A percentile compares a stretch with the other conserved stretches of the same genome.
Conservation (phyloP, 495 filamentous ascomycete species). For the Podospora tetraspora region DNA sequence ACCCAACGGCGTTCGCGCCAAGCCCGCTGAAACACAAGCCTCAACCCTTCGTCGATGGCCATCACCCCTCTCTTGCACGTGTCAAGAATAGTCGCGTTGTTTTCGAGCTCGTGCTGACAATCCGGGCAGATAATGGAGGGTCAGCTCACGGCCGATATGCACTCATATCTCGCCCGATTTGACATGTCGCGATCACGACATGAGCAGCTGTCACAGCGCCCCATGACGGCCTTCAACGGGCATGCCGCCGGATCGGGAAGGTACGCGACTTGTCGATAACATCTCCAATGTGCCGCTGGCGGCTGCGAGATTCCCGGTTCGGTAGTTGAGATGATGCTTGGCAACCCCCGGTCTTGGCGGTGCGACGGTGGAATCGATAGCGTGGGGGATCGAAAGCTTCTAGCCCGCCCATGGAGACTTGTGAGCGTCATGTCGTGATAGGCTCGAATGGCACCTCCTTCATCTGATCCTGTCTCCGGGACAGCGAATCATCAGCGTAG, state of each 20-base stretch:
- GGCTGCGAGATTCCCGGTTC: background rate
- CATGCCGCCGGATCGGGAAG: background rate
- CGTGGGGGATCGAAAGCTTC: background rate
- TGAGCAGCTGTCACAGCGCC: background rate
- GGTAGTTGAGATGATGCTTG: background rate
- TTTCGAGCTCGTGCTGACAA: background rate
- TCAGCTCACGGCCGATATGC: background rate
- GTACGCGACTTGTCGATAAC: background rate
- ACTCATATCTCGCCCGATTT: background rate
- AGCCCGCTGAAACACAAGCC: background rate
- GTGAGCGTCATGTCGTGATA: background rate
- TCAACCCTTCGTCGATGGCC: background rate
- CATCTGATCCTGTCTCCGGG: background rate
- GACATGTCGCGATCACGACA: background rate
- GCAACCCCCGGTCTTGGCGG: background rate
- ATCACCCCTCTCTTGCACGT: background rate
- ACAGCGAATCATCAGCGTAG: background rate
- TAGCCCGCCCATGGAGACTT: background rate
- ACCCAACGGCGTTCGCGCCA: background rate
- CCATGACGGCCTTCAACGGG: background rate
- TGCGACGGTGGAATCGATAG: background rate
- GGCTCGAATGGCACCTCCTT: background rate
- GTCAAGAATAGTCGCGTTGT: background rate
- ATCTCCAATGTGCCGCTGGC: background rate
- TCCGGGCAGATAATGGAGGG: background rate